phyloP scores from a whole-genome alignment of 2,329 filamentous ascomycete genomes.

The Colletotrichum karsti region DNA sequence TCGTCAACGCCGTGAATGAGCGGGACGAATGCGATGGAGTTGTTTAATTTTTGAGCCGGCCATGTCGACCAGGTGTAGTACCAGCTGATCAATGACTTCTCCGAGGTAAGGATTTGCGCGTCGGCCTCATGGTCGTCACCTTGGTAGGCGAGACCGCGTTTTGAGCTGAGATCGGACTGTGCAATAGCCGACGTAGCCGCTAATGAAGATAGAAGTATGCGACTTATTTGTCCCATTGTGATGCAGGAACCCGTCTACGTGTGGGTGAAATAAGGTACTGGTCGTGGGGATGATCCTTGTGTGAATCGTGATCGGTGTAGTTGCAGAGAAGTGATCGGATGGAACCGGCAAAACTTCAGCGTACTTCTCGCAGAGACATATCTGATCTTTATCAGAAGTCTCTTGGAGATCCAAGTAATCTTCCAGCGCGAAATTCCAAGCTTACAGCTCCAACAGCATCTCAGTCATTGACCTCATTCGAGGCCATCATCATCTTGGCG shows the following conservation, averaged over 20 bases:
- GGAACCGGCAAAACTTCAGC: neutral
- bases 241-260: fast-evolving
- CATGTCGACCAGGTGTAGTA: conserved; percentile 52
- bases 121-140: conserved; percentile 36
- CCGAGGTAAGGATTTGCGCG: conserved; percentile 43
- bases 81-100: conserved; percentile 47
- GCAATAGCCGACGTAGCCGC: neutral
- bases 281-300: conserved; percentile 20
- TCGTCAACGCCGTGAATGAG: conserved; percentile 47
- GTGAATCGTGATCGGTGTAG: neutral
- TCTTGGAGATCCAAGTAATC: neutral
- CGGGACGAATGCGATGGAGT: conserved; percentile 44
- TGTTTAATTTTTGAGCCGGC: conserved; percentile 34
- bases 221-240: conserved; percentile 14
- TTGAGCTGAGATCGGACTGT: conserved; percentile 12
- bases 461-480: conserved; percentile 22
- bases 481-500: conserved; percentile 12
- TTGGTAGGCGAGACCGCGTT: conserved; percentile 22
- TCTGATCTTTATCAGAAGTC: neutral
- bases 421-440: neutral
- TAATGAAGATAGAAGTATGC: neutral
- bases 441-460: neutral
- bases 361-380: neutral
- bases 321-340: conserved; percentile 11
- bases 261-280: neutral